Conservation (phyloP, 257 asterid species). For the Leonotis leonurus region DNA sequence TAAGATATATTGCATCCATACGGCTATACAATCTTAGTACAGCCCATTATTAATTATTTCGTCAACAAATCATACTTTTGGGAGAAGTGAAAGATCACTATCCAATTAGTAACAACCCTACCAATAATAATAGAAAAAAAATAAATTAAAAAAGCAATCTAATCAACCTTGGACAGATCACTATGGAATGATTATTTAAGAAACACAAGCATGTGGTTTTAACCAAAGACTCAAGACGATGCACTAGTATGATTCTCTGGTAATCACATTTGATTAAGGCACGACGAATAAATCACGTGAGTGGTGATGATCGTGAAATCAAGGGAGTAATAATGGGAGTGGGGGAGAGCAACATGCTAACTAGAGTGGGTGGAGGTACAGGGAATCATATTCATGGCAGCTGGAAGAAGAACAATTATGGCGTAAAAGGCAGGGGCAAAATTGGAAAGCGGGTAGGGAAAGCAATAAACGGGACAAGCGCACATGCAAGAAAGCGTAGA, state of each 20-base stretch:
- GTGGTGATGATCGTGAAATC: not conserved
- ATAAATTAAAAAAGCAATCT: not conserved
- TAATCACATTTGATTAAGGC: not conserved
- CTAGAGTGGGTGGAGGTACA: constrained; percentile 22
- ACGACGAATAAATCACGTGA: constrained; percentile 4
- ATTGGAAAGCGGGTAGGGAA: constrained; percentile 27
- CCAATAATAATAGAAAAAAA: too few relatives aligned
- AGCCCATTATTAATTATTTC: too few relatives aligned
- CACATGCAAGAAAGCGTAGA: constrained; percentile 46
- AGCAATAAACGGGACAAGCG: constrained; percentile 44
- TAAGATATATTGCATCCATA: too few relatives aligned
- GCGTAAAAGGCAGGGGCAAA: not conserved
- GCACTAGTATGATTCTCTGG: not conserved
- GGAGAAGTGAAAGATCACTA: not conserved
- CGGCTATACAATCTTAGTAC: not conserved
- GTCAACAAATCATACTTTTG: not conserved
- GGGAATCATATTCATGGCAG: not conserved
- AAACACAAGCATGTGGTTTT: constrained; percentile 22
- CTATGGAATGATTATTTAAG: constrained; percentile 7
- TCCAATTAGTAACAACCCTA: not conserved
- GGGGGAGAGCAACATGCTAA: constrained; percentile 21
- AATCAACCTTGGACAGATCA: not conserved
- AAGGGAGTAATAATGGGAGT: constrained; percentile 7
- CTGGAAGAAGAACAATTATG: not conserved
- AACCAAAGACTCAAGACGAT: not conserved